Evolutionary conservation across 2,329 filamentous ascomycete species (phyloP).

Genomic region (Pseudocercospora musae): DNA sequence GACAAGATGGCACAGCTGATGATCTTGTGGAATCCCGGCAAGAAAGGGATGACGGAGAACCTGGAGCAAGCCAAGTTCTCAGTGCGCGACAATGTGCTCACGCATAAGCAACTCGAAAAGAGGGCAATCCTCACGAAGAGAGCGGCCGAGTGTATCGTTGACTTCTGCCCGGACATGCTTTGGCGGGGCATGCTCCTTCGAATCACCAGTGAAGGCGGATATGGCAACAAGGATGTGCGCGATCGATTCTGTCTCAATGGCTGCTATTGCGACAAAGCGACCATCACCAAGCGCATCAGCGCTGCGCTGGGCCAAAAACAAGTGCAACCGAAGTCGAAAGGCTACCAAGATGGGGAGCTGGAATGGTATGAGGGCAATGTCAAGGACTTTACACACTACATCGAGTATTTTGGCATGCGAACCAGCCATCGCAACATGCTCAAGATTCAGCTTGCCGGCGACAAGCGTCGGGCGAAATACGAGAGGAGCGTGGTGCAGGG

Average conservation of each 20-base stretch:
- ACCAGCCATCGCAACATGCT: slow-evolving; percentile 28
- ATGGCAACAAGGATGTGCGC: slow-evolving; percentile 35
- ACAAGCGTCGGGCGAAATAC: slow-evolving; percentile 20
- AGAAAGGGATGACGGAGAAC: slow-evolving; percentile 31
- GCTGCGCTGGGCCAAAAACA: slow-evolving; percentile 37
- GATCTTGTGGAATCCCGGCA: slow-evolving; percentile 36
- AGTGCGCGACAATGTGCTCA: slow-evolving; percentile 34
- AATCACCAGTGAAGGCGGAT: slow-evolving; percentile 32
- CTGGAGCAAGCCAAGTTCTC: slow-evolving; percentile 33
- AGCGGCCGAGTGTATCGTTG: slow-evolving; percentile 36
- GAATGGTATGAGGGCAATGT: slow-evolving; percentile 30
- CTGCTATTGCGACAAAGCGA: slow-evolving; percentile 35
- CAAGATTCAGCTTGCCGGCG: slow-evolving; percentile 25
- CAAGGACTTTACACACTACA: slow-evolving; percentile 29
- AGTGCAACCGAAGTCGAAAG: slow-evolving; percentile 25
- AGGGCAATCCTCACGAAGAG: slow-evolving; percentile 28
- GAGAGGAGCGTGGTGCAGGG: slow-evolving; percentile 2
- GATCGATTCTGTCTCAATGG: slow-evolving; percentile 36
- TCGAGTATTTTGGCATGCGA: slow-evolving; percentile 29
- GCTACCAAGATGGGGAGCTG: slow-evolving; percentile 21
- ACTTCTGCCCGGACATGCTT: slow-evolving; percentile 38
- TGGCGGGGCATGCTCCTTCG: slow-evolving; percentile 36
- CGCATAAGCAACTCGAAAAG: slow-evolving; percentile 31
- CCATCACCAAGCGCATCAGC: slow-evolving; percentile 37
- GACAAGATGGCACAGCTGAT: slow-evolving; percentile 28